Evolutionary conservation across 371 early-diverging fungal genomes (phyloP), one percentile per base, ranked within the genome.

Genomic region (Mortierella sp.): DNA sequence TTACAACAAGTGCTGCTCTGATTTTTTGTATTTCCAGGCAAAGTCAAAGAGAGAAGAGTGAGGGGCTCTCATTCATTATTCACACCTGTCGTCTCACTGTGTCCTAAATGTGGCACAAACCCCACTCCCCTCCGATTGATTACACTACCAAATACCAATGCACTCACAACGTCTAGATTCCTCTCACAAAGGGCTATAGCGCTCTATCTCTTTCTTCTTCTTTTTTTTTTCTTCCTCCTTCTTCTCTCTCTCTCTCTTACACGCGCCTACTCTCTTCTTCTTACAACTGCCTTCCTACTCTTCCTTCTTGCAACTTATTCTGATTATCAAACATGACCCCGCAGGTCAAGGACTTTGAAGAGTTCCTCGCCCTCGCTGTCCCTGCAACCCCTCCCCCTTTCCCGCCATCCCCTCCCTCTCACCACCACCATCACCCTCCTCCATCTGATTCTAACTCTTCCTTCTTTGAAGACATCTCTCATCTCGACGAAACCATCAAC

Each of bases 321-420:
- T 1, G 4, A 8, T 17, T 17, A 43, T 13, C 29, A 29, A 47
- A 43, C 35, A 65, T 65, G 65, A 66, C 57, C 34, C 57, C 66
- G 3, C 58, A 56, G 58, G 66, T 56, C 66, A 66, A 58, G 66
- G 66, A 66, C 66, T 32, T 56, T 58, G 58, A 58, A 26, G 47
- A 57, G 45, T 45, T 57, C 66, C 66, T 66, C 23, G 45, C 66
- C 58, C 32, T 29, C 43, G 54, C 62, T 51, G 32, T 12, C 28
- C 61, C 54, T 31, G 22, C 54, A n/a, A 47, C 63, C 10, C 29
- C 57, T 22, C 45, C 35, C 3, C 35, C 43, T 45, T 22, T 7
- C 47, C 49, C n/a, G 40, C 71, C 70, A 13, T 28, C 71, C 9
- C 1, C 51, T 9, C 19, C 54, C 15, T 37, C 65, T n/a, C 9